These are phyloP conservation scores for Epichloe amarillans DNA, from an alignment of 2,329 filamentous ascomycete species.

Conservation along the genomic window DNA sequence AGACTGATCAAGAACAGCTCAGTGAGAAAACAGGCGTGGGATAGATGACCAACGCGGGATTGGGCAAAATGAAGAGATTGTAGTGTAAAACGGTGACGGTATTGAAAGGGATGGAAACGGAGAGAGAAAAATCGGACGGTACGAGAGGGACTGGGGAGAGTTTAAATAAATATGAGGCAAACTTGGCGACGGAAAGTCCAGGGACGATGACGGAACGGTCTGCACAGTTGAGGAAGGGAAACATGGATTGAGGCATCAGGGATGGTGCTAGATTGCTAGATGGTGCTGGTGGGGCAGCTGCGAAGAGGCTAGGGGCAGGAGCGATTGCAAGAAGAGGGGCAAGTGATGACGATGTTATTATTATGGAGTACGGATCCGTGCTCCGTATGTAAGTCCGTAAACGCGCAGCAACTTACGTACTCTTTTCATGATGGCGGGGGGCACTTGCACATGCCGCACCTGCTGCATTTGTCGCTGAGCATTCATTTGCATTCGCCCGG, in stretches of 20 bases:
- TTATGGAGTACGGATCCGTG: neutral
- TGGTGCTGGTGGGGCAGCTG: neutral
- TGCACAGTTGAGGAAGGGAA: neutral
- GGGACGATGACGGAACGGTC: conserved; percentile 4
- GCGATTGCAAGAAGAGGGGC: neutral
- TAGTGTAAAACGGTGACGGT: too few relatives aligned
- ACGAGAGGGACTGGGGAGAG: neutral
- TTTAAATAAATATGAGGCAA: conserved; percentile 3
- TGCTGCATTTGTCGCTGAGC: neutral
- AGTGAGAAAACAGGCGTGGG: neutral
- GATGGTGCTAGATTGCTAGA: neutral
- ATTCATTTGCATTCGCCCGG: neutral
- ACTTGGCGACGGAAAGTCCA: neutral
- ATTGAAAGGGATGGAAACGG: neutral
- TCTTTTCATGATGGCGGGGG: neutral
- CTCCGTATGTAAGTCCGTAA: neutral
- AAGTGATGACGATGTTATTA: neutral
- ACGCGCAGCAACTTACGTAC: too few relatives aligned
- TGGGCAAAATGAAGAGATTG: too few relatives aligned
- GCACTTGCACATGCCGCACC: conserved; percentile 1
- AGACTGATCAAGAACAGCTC: too few relatives aligned
- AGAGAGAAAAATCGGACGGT: neutral
- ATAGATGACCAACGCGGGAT: neutral
- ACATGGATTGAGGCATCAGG: neutral
- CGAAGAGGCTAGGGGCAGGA: neutral